Evolutionary conservation across 73 alveolate genomes (phyloP), one percentile per base, ranked within the genome.

Genomic region (Stentor roeselii): DNA sequence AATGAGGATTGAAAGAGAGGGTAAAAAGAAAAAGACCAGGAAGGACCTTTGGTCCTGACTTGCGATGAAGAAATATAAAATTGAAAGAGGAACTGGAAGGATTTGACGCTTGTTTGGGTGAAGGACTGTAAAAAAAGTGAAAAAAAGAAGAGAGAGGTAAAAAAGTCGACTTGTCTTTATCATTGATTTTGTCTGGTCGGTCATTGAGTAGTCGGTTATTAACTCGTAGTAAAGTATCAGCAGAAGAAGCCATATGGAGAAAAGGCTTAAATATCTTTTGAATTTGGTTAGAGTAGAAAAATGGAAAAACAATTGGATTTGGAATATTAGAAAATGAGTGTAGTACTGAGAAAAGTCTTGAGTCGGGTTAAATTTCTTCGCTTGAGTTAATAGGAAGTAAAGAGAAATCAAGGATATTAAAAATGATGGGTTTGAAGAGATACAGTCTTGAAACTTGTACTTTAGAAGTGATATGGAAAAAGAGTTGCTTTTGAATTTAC

Each of bases 191-290:
- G 80, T 67, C 34, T 67, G 80, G 41, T 67, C 80, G 34, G 80
- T 67, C 80, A 67, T 67, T 27, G 50, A 30, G 34, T 67, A 67
- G 42, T 67, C 80, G 11, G 80, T 67, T 30, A 67, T 67, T 30
- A 27, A 32, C 34, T 67, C 80, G 34, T 67, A 67, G 34, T 21
- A 21, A 14, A 67, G 11, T 40, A 67, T 67, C 34, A 67, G 2
- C 0, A 32, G 67, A 6, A 11, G 30, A 50, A 50, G 6, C 21
- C 6, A 76, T 88, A 58, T 88, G 50, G 82, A 77, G 42, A 77
- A 39, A 27, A 84, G 89, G 36, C 39, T 67, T 11, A 50, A 21
- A 50, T 11, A 11, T 50, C 67, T 50, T 6, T 50, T 11, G 6
- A 50, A 6, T 50, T 21, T 50, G 21, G 67, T 6, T 50, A 50